Conservation (phyloP, 1,139 yeast genomes). For the Insectozyma bohioensis region DNA sequence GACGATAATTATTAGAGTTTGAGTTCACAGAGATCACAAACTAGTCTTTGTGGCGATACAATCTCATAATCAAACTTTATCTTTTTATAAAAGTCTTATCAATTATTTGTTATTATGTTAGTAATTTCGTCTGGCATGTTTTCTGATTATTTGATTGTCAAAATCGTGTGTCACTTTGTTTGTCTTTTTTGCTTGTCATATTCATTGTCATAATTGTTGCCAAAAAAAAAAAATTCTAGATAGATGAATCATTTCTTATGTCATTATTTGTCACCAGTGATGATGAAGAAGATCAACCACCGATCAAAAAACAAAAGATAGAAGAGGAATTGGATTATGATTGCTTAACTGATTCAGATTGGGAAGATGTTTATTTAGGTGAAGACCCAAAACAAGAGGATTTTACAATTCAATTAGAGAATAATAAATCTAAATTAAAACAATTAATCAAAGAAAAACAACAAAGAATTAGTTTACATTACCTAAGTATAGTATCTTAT, state of each 20-base stretch:
- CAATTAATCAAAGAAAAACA: conserved; percentile 13
- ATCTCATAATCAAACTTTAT: too few species aligned
- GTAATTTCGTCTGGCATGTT: too few species aligned
- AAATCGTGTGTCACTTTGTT: too few species aligned
- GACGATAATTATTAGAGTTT: too few species aligned
- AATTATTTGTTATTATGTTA: too few species aligned
- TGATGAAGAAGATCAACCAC: conserved; percentile 11
- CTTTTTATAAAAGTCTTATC: too few species aligned
- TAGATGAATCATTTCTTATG: conserved; percentile 1
- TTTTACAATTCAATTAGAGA: conserved; percentile 6
- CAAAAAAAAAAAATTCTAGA: too few species aligned
- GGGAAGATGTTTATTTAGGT: conserved; percentile 23
- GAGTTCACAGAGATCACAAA: too few species aligned
- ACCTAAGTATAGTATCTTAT: conserved; percentile 27
- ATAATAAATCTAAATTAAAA: conserved; percentile 11
- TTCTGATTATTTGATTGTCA: too few species aligned
- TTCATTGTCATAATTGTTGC: too few species aligned
- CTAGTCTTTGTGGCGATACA: too few species aligned
- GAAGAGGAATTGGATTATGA: conserved; percentile 11
- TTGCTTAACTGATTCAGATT: conserved; percentile 16
- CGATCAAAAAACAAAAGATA: conserved; percentile 9
- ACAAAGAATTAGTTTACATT: conserved; percentile 20
- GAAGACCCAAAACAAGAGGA: background rate
- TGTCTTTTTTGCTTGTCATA: too few species aligned
- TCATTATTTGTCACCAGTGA: conserved; percentile 8